Evolutionary conservation across 2,329 filamentous ascomycete genomes (phyloP).

Genomic region (Juglanconis sp.): DNA sequence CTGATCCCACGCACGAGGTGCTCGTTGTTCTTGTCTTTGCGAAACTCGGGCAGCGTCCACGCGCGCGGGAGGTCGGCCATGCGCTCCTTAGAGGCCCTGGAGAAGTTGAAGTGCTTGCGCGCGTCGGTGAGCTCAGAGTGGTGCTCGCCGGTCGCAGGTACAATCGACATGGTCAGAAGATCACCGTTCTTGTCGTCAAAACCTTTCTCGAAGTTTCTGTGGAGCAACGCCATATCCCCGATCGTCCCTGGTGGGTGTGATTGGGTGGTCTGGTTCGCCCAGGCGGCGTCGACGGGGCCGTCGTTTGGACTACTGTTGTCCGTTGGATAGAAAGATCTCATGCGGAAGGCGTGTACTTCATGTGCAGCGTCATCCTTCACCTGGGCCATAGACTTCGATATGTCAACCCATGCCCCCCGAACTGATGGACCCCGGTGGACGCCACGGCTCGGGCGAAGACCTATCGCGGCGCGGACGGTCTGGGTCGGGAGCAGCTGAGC

Average conservation of each 20-base stretch:
- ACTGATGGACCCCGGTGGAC: slow-evolving; percentile 3
- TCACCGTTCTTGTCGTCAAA: background rate
- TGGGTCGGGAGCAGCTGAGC: slow-evolving; percentile 10
- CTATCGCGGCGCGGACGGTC: slow-evolving; percentile 7
- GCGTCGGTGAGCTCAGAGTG: background rate
- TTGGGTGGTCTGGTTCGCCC: background rate
- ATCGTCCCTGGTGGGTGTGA: background rate
- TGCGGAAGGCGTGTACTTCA: background rate
- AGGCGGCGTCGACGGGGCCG: background rate
- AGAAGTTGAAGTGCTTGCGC: background rate
- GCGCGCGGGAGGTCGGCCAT: background rate
- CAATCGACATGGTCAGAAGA: slow-evolving; percentile 10
- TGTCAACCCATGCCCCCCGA: slow-evolving; percentile 13
- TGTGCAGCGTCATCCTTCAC: slow-evolving; percentile 10
- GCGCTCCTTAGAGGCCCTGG: background rate
- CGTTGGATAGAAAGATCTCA: background rate
- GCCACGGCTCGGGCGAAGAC: background rate
- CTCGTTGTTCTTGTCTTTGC: background rate
- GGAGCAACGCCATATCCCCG: background rate
- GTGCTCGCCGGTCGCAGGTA: slow-evolving; percentile 8
- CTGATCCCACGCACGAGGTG: slow-evolving; percentile 9
- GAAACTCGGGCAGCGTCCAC: background rate
- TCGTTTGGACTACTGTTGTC: background rate
- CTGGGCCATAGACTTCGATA: slow-evolving; percentile 11
- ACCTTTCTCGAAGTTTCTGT: background rate